Conservation (phyloP, 805 yeast species). For the Metschnikowia drakensbergensis region DNA sequence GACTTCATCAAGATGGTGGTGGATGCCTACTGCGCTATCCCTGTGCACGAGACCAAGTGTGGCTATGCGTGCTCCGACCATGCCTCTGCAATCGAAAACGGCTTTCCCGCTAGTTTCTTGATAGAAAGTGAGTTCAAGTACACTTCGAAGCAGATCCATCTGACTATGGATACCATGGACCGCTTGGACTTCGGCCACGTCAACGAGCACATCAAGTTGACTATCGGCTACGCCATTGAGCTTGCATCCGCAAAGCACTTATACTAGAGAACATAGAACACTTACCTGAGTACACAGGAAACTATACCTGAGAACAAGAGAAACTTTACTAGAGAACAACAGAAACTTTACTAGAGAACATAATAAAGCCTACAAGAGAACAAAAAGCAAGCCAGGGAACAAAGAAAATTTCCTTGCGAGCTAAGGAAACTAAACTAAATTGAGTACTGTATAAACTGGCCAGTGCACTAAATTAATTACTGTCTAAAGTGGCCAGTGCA, state of each 20-base stretch:
- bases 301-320: background rate
- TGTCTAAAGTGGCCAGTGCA: too few species aligned
- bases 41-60: conserved; percentile 71
- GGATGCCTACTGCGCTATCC: conserved; percentile 59
- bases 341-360: too few species aligned
- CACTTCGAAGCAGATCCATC: conserved; percentile 70
- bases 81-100: conserved; percentile 76
- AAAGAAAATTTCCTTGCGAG: too few species aligned
- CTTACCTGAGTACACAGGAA: background rate
- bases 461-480: too few species aligned
- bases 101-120: conserved; percentile 81
- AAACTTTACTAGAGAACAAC: too few species aligned
- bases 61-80: conserved; percentile 96
- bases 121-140: conserved; percentile 69
- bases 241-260: conserved; percentile 30
- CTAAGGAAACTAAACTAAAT: too few species aligned
- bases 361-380: too few species aligned
- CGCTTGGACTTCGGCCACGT: conserved; percentile 74
- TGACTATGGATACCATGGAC: conserved; percentile 76
- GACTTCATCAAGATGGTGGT: conserved; percentile 61
- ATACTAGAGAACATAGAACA: conserved; percentile 6
- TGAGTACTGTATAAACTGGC: too few species aligned
- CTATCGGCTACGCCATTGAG: conserved; percentile 70
- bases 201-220: conserved; percentile 73
- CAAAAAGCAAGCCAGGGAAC: too few species aligned